Conservation (phyloP, 2,329 filamentous ascomycete genomes). For the Aureobasidium sp. region DNA sequence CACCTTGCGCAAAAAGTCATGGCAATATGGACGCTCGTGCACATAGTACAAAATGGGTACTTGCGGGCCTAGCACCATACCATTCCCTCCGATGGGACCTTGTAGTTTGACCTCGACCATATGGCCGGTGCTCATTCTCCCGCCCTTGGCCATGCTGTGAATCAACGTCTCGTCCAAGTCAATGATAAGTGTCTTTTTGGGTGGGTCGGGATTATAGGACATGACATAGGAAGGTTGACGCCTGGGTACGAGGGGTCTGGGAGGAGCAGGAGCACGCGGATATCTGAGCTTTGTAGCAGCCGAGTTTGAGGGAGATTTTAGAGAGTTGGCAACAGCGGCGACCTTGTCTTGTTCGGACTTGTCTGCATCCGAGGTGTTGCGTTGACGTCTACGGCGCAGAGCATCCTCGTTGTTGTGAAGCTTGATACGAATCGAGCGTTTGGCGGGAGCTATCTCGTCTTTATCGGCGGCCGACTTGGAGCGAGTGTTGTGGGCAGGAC, state of each 20-base stretch:
- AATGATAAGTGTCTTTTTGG: conserved; percentile 88
- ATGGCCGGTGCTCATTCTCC: conserved; percentile 90
- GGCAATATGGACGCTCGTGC: conserved; percentile 93
- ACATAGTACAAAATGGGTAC: conserved; percentile 98
- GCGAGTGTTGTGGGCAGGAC: conserved; percentile 50
- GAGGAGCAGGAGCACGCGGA: conserved; percentile 80
- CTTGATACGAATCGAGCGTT: conserved; percentile 85
- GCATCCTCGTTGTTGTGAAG: conserved; percentile 69
- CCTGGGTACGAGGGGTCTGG: conserved; percentile 79
- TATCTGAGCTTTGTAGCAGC: conserved; percentile 65
- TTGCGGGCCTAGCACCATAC: conserved; percentile 68
- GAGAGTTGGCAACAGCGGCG: conserved; percentile 56
- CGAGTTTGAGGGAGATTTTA: conserved; percentile 91
- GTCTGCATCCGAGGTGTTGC: conserved; percentile 19
- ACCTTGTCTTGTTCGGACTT: conserved; percentile 30
- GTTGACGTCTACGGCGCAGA: conserved; percentile 30
- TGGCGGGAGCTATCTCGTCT: conserved; percentile 55
- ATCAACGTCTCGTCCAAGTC: conserved; percentile 97
- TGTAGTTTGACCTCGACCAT: conserved; percentile 82
- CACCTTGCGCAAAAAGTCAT: conserved; percentile 86
- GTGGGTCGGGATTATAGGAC: conserved; percentile 47
- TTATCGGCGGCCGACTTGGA: conserved; percentile 49
- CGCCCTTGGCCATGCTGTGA: conserved; percentile 95
- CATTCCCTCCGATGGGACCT: conserved; percentile 55
- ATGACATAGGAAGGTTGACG: conserved; percentile 83